phyloP scores from a whole-genome alignment of 2,329 filamentous ascomycete genomes.

The Fusarium odoratissimum region DNA sequence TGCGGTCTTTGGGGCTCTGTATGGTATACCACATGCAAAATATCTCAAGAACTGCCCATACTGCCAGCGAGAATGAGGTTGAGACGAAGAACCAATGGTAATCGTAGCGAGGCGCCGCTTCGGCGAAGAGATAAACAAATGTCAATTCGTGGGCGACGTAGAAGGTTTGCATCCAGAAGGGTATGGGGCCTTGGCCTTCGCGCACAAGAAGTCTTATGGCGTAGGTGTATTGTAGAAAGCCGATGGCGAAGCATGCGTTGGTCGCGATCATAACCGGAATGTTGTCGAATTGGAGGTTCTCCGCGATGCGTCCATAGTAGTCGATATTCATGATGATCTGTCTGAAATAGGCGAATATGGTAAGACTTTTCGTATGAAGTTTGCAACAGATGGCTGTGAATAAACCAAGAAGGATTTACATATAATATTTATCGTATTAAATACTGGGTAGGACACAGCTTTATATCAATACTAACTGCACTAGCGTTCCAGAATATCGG shows the following conservation, averaged over 20 bases:
- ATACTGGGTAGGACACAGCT: not conserved
- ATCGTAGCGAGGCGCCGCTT: not conserved
- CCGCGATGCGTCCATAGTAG: not conserved
- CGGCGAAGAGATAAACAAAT: not conserved
- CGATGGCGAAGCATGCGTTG: not conserved
- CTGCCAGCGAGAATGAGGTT: not conserved
- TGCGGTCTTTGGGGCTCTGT: not conserved
- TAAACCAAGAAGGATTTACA: no score
- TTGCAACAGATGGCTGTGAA: no score
- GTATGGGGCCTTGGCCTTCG: conserved; percentile 13
- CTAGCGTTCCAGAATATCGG: not conserved
- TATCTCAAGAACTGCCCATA: not conserved
- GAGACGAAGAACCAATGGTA: not conserved
- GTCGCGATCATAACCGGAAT: rapidly evolving
- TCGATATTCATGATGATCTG: not conserved
- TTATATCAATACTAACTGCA: not conserved
- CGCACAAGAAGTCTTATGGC: not conserved
- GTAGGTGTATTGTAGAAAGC: conserved; percentile 7
- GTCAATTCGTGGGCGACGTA: conserved; percentile 8
- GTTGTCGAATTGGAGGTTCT: not conserved
- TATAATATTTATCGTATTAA: not conserved
- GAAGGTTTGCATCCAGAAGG: conserved; percentile 12
- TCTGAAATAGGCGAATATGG: no score
- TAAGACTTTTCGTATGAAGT: not conserved
- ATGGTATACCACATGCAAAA: conserved; percentile 4